Base-by-base conservation (phyloP, 1,139 yeast species). In the Zygosaccharomyces pseudobailii region DNA sequence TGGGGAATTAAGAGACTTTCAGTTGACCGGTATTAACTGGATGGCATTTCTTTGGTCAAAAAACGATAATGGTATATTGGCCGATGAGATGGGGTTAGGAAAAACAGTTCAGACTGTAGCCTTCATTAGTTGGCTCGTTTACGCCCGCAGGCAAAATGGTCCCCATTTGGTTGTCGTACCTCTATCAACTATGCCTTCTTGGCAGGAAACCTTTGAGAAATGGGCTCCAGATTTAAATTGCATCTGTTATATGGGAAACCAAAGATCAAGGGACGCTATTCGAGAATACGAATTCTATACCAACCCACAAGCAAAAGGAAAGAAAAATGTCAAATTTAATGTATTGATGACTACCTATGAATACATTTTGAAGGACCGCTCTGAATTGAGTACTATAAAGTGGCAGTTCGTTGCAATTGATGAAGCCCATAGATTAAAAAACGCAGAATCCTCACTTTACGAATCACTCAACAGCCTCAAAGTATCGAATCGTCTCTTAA, bases 81-180 rank as follows among this genome's bases (percentile, higher is more conserved):
- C 99, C 5, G 99, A 94, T 72, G 99, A 94, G 67, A 94, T 94
- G 99, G 99, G 99, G 48, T 75, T 94, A 47, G 99, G 99, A 58
- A 92, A 92, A 67, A 92, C 99, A 6, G 97, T 92, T 23, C 99
- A 92, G 70, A 92, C 98, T 0, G 96, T 94, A 10, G 79, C 96
- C 2, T 94, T 94, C 62, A 73, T 94, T 54, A 86, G 96, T 42
- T 92, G 97, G 97, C 76, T 94, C 45, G 82, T 92, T 27, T 92
- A 85, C 66, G 94, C 97, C 5, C 79, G 98, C 65, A 79, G 96
- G 66, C 97, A 90, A 63, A 87, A 90, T 67, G 98, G 98, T 6
- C 98, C 99, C 2, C 97, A 92, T 68, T 68, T 90, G 41, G 90
- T 90, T 24, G 98, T 94, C 33, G 99, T 94, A 8, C 99, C 99